Percentiles rank a stretch among this genome's conserved stretches.
Evolutionary conservation across 2,329 filamentous ascomycete genomes (phyloP).

Genomic region (Epichloe uncinata): DNA sequence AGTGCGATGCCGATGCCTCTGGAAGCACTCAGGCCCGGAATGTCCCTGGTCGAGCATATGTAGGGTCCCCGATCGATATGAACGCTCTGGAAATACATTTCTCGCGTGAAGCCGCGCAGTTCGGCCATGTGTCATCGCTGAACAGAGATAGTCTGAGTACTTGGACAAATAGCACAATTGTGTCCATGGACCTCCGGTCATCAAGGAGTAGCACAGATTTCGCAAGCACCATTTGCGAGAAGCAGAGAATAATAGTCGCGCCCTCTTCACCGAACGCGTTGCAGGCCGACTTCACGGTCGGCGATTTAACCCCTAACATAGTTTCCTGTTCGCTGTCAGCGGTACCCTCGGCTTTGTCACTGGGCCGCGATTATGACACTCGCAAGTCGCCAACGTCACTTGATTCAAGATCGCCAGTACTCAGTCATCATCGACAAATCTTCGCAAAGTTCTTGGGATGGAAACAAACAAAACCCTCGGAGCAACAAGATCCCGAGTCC

Average conservation of each 20-base stretch:
- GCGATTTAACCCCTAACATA: not conserved
- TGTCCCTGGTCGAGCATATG: not conserved
- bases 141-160: slow-evolving; percentile 1
- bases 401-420: not conserved
- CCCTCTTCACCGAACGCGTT: not conserved
- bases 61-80: not conserved
- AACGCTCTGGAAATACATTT: not conserved
- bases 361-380: not conserved
- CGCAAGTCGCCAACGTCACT: not conserved
- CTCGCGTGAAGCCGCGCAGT: not conserved
- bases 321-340: not conserved
- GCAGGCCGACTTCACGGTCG: not conserved
- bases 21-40: not conserved
- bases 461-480: not conserved
- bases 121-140: not conserved
- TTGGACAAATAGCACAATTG: not conserved
- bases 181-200: not conserved
- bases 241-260: not conserved
- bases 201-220: not conserved
- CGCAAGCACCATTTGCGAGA: not conserved
- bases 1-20: no score
- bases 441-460: not conserved
- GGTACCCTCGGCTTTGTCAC: not conserved
- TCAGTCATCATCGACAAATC: not conserved
- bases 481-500: not conserved